Percentiles rank a stretch among this genome's conserved stretches.
These are phyloP conservation scores for Colletotrichum gloeosporioides DNA, from an alignment of 2,329 filamentous ascomycete genomes.

Conservation along the genomic window DNA sequence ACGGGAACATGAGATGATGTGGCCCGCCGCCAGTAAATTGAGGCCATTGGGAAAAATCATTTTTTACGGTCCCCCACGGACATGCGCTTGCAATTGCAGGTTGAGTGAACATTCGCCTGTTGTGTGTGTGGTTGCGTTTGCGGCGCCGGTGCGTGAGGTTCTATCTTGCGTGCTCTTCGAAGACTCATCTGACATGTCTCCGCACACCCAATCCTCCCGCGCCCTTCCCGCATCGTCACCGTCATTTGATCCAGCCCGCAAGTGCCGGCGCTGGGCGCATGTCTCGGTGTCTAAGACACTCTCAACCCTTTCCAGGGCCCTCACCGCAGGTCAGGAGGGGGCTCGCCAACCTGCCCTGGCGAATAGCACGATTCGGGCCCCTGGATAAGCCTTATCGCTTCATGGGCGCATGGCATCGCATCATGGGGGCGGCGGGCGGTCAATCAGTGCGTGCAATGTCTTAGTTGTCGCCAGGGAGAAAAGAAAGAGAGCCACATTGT, in stretches of 20 bases:
- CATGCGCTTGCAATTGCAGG: neutral
- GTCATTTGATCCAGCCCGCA: slow-evolving; percentile 18
- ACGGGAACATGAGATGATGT: neutral
- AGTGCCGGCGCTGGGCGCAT: slow-evolving; percentile 9
- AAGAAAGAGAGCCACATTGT: neutral
- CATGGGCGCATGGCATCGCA: neutral
- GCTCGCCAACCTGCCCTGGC: neutral
- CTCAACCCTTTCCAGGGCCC: neutral
- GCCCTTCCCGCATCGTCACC: slow-evolving; percentile 12
- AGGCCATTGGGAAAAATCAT: neutral
- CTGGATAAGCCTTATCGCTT: neutral
- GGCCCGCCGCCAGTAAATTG: neutral
- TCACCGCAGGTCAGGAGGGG: slow-evolving; percentile 20
- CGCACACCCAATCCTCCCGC: slow-evolving; percentile 14
- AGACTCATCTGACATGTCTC: slow-evolving; percentile 9
- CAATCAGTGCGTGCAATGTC: neutral
- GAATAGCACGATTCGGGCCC: neutral
- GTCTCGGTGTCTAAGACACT: slow-evolving; percentile 14
- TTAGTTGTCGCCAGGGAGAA: neutral
- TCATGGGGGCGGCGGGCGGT: neutral
- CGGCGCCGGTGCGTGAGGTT: neutral
- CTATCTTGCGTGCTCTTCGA: neutral
- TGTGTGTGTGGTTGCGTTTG: neutral
- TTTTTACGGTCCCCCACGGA: neutral
- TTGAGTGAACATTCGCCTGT: neutral